Conservation (phyloP, 768 basidiomycete species). For the Pisolithus marmoratus region DNA sequence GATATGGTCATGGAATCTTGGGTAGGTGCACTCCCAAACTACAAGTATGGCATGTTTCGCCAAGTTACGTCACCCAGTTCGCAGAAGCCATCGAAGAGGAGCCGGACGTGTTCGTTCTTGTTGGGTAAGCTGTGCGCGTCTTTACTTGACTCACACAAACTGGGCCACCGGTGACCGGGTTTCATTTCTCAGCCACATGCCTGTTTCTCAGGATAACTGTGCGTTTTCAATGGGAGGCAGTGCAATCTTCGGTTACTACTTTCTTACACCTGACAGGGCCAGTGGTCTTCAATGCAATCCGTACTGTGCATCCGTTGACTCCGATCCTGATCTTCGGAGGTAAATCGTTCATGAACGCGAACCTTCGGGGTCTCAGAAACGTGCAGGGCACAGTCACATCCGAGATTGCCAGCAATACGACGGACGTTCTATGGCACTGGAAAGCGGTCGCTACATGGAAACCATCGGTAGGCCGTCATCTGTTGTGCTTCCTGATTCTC, state of each 20-base stretch:
- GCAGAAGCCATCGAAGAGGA: constrained; percentile 68
- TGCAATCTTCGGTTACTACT: background rate
- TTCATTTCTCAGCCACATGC: constrained; percentile 64
- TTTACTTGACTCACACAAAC: background rate
- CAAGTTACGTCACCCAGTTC: constrained; percentile 44
- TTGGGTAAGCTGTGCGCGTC: constrained; percentile 40
- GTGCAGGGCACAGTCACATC: constrained; percentile 64
- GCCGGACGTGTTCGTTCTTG: constrained; percentile 78
- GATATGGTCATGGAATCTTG: constrained; percentile 78
- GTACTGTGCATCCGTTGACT: constrained; percentile 62
- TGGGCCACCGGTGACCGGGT: background rate
- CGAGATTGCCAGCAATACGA: constrained; percentile 73
- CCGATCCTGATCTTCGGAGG: constrained; percentile 85
- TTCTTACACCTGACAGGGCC: constrained; percentile 48
- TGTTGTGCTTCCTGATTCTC: background rate
- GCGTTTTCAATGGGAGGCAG: constrained; percentile 10
- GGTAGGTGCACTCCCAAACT: constrained; percentile 34
- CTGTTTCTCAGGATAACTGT: constrained; percentile 66
- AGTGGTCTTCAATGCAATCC: constrained; percentile 65
- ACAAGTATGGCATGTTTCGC: background rate
- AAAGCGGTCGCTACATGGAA: constrained; percentile 90
- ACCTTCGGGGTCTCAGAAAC: background rate
- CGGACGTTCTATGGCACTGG: constrained; percentile 69
- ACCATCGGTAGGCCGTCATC: constrained; percentile 57
- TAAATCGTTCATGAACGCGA: constrained; percentile 10